Percentiles rank a stretch among this genome's conserved stretches.
These are phyloP conservation scores for Chaetomium tenue DNA, from an alignment of 495 filamentous ascomycete genomes.

Conservation along the genomic window DNA sequence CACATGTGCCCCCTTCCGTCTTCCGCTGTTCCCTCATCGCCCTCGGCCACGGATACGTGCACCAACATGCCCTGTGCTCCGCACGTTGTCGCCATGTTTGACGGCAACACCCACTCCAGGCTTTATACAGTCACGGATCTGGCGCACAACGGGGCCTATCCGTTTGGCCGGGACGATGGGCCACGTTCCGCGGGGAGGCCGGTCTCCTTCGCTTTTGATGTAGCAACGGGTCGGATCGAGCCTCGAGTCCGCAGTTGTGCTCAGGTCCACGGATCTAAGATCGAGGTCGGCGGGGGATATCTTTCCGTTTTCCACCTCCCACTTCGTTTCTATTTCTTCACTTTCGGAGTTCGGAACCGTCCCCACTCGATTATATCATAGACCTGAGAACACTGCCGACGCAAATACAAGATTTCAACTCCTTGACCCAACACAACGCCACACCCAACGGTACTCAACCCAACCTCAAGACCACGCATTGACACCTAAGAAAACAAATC, in stretches of 20 bases:
- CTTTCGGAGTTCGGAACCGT: not conserved
- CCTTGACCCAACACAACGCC: not conserved
- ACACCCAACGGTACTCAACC: too few species aligned
- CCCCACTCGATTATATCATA: not conserved
- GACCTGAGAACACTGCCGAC: not conserved
- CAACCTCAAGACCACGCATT: too few species aligned
- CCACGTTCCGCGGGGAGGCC: not conserved
- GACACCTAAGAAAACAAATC: too few species aligned
- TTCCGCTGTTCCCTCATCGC: not conserved
- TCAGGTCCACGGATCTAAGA: not conserved
- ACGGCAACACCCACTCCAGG: conserved; percentile 9
- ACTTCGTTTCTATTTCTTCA: not conserved
- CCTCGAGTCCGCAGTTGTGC: conserved; percentile 13
- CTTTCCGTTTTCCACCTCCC: not conserved
- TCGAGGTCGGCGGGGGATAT: not conserved
- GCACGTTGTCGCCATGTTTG: conserved; percentile 12
- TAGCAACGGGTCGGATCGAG: conserved; percentile 16
- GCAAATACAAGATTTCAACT: not conserved
- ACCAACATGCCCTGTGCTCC: conserved; percentile 14
- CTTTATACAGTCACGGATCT: not conserved
- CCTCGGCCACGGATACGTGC: conserved; percentile 17
- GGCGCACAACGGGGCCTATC: conserved; percentile 3
- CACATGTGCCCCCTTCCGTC: conserved; percentile 8
- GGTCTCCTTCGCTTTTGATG: not conserved
- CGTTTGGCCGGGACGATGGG: conserved; percentile 17